Percentiles rank a stretch among this genome's conserved stretches.
phyloP scores from a whole-genome alignment of 2,329 filamentous ascomycete genomes.

The Talaromyces sp. region DNA sequence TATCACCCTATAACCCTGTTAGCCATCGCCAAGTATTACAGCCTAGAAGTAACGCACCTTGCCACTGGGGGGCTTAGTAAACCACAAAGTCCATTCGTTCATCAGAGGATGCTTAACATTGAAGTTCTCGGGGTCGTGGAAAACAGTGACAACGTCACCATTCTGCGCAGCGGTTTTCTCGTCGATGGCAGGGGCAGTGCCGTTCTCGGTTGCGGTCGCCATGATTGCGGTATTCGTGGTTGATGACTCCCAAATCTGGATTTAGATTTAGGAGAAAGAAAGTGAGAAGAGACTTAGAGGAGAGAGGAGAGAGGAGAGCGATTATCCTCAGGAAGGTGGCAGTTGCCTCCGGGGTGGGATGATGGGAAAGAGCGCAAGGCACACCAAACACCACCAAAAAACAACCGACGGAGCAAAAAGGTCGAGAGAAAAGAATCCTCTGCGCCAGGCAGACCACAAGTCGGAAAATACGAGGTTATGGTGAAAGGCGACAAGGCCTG shows the following conservation, averaged over 20 bases:
- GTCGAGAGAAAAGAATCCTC: conserved; percentile 21
- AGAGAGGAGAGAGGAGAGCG: not conserved
- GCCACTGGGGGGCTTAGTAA: conserved; percentile 94
- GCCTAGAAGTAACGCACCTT: conserved; percentile 61
- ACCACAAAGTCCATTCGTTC: conserved; percentile 98
- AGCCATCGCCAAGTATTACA: conserved; percentile 7
- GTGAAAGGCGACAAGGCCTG: conserved; percentile 17
- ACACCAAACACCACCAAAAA: conserved; percentile 9
- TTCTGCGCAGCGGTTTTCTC: conserved; percentile 14
- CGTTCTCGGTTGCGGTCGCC: conserved; percentile 18
- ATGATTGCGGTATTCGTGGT: conserved; percentile 11
- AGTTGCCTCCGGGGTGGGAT: conserved; percentile 5
- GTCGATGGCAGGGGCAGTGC: conserved; percentile 15
- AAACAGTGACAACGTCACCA: conserved; percentile 71
- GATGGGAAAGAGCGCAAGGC: conserved; percentile 10
- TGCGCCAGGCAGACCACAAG: conserved; percentile 39
- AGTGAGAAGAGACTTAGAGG: not conserved
- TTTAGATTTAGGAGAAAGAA: not conserved
- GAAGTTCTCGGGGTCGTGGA: conserved; percentile 98
- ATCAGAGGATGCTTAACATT: conserved; percentile 98
- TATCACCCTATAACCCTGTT: conserved; percentile 67
- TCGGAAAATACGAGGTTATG: not conserved
- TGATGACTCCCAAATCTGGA: not conserved
- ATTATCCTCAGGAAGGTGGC: conserved; percentile 2
- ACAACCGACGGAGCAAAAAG: not conserved